A percentile compares a stretch with the other conserved stretches of the same genome.
These are phyloP conservation scores for Candida gigantensis DNA, from an alignment of 1,139 yeast species.

Conservation along the genomic window DNA sequence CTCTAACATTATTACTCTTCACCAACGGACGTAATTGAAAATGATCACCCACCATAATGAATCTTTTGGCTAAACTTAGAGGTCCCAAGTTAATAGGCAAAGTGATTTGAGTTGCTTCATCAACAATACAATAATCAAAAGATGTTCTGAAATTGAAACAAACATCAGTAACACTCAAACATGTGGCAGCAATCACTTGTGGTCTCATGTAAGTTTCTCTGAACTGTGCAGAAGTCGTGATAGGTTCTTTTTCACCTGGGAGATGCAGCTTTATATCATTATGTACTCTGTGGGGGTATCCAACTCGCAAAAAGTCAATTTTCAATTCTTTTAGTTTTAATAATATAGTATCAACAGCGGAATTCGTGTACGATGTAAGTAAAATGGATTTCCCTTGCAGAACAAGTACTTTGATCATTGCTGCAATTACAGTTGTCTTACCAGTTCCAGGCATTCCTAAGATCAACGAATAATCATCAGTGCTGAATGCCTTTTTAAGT, in stretches of 20 bases:
- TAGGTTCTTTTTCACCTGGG: conserved; percentile 41
- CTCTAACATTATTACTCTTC: conserved; percentile 56
- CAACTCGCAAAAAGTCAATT: conserved; percentile 60
- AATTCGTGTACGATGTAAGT: conserved; percentile 86
- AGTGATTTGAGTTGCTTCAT: conserved; percentile 95
- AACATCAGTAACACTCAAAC: conserved; percentile 73
- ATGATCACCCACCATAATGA: conserved; percentile 93
- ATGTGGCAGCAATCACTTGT: conserved; percentile 84
- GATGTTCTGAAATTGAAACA: conserved; percentile 53
- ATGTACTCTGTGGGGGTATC: conserved; percentile 59
- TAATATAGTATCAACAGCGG: conserved; percentile 92
- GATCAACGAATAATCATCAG: conserved; percentile 76
- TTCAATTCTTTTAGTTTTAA: conserved; percentile 57
- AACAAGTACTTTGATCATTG: conserved; percentile 63
- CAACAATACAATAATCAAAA: conserved; percentile 92
- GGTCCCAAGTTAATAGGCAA: conserved; percentile 93
- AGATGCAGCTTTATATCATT: conserved; percentile 57
- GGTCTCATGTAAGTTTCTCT: conserved; percentile 51
- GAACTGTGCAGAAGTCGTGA: conserved; percentile 49
- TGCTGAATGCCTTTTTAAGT: conserved; percentile 58
- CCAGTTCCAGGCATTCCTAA: conserved; percentile 99
- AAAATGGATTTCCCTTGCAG: conserved; percentile 65
- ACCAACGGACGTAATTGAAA: conserved; percentile 88
- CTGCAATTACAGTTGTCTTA: conserved; percentile 88
- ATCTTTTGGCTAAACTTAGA: conserved; percentile 69